Conservation (phyloP, 192 early-diverging fungal genomes). For the Backusella westeae region DNA sequence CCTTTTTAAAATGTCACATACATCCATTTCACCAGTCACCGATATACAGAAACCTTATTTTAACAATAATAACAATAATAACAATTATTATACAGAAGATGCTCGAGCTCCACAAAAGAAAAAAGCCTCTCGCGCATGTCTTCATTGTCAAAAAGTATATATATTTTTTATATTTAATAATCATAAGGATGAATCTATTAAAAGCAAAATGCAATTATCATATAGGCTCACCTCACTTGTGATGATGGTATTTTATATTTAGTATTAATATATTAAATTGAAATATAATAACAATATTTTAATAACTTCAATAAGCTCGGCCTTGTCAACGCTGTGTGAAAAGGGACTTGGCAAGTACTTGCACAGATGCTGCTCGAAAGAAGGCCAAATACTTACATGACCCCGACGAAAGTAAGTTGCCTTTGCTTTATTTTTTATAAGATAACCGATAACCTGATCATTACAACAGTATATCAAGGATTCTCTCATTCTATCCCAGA, state of each 20-base stretch:
- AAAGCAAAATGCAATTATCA: not conserved
- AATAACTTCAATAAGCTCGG: constrained; percentile 47
- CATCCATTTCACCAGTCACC: constrained; percentile 4
- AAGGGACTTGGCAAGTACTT: constrained; percentile 67
- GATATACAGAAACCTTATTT: not conserved
- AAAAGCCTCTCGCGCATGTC: not conserved
- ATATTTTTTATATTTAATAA: not conserved
- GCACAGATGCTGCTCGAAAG: constrained; percentile 83
- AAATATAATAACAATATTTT: not conserved
- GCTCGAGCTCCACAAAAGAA: not conserved
- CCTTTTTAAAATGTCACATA: not conserved
- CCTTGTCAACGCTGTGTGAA: constrained; percentile 90
- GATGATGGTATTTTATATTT: constrained; percentile 12
- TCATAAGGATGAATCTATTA: not conserved
- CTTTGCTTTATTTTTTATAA: not conserved
- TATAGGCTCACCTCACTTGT: constrained; percentile 11
- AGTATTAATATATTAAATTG: not conserved
- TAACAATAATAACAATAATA: not conserved
- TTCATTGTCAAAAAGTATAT: constrained; percentile 17
- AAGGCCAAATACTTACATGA: constrained; percentile 91
- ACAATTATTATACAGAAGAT: constrained; percentile 9
- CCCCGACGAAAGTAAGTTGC: constrained; percentile 12
- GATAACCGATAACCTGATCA: not conserved
- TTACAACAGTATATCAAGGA: not conserved
- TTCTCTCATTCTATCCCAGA: constrained; percentile 1